Conservation (phyloP, 2,329 filamentous ascomycete species). For the Zymoseptoria crescenta region DNA sequence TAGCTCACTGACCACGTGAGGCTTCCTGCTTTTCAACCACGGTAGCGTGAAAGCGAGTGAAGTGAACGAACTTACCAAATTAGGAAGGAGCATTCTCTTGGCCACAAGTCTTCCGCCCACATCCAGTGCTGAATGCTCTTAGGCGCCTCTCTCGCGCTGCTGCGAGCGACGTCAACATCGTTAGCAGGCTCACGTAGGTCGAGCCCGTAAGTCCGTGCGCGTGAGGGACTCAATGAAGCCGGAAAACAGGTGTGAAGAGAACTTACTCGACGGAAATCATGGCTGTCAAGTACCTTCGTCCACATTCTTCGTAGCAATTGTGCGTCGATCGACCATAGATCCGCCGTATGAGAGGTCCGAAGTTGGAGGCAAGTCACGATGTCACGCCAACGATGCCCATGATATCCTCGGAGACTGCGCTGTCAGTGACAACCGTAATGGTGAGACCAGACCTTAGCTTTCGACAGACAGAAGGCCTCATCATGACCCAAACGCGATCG, state of each 20-base stretch:
- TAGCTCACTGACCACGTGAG: not conserved
- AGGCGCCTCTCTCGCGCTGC: no score
- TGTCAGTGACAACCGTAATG: not conserved
- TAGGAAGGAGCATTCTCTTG: not conserved
- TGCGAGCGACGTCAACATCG: no score
- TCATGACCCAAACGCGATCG: not conserved
- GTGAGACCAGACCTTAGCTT: not conserved
- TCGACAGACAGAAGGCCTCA: not conserved
- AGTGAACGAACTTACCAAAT: not conserved
- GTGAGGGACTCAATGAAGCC: no score
- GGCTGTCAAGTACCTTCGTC: no score
- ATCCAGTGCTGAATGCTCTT: no score
- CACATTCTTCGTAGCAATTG: no score
- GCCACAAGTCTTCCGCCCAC: not conserved
- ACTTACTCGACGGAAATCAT: no score
- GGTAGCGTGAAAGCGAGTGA: not conserved
- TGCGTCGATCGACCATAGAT: no score
- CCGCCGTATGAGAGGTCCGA: not conserved
- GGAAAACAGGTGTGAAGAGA: no score
- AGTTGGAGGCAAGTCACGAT: not conserved
- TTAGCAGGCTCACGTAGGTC: no score
- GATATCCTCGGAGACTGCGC: not conserved
- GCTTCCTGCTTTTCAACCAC: not conserved
- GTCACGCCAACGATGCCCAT: not conserved
- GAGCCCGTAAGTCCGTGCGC: no score